A percentile compares a stretch with the other conserved stretches of the same genome.
These are phyloP conservation scores for Trypanosoma vivax DNA, from an alignment of 208 protist species.

Conservation along the genomic window DNA sequence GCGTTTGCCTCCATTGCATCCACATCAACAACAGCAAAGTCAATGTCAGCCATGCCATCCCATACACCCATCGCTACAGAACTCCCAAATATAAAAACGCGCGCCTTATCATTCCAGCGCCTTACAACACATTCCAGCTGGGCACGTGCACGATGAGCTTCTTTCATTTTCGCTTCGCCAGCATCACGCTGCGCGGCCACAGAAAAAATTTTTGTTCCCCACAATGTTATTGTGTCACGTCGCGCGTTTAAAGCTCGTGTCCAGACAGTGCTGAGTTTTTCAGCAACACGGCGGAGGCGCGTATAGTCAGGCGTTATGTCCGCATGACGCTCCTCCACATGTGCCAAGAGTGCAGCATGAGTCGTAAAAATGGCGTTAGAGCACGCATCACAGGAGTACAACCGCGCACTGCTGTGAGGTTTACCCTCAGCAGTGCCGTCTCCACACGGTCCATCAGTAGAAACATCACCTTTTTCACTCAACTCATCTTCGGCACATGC, in stretches of 20 bases:
- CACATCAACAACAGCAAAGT: constrained; percentile 87
- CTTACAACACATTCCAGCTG: constrained; percentile 78
- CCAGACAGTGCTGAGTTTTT: constrained; percentile 51
- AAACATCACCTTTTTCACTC: not conserved
- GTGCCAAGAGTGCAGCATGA: constrained; percentile 35
- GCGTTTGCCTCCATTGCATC: constrained; percentile 40
- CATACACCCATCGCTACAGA: constrained; percentile 79
- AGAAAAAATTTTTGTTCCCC: constrained; percentile 48
- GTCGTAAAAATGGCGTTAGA: constrained; percentile 40
- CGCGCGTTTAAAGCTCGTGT: constrained; percentile 26
- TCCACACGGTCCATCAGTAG: not conserved
- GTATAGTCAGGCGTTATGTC: constrained; percentile 47
- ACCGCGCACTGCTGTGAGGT: not conserved
- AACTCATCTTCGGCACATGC: not conserved
- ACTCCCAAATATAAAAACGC: constrained; percentile 83
- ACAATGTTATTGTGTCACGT: constrained; percentile 20
- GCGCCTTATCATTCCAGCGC: constrained; percentile 62
- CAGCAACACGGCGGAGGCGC: constrained; percentile 29
- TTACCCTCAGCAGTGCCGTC: not conserved
- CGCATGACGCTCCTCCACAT: constrained; percentile 54
- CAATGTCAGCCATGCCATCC: constrained; percentile 84
- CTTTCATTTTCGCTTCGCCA: constrained; percentile 60
- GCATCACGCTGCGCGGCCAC: constrained; percentile 68
- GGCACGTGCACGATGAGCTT: constrained; percentile 70
- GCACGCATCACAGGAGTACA: constrained; percentile 78